A percentile compares a stretch with the other conserved stretches of the same genome.
Conservation (phyloP, 2,329 filamentous ascomycete genomes). For the Penicillium sp. region DNA sequence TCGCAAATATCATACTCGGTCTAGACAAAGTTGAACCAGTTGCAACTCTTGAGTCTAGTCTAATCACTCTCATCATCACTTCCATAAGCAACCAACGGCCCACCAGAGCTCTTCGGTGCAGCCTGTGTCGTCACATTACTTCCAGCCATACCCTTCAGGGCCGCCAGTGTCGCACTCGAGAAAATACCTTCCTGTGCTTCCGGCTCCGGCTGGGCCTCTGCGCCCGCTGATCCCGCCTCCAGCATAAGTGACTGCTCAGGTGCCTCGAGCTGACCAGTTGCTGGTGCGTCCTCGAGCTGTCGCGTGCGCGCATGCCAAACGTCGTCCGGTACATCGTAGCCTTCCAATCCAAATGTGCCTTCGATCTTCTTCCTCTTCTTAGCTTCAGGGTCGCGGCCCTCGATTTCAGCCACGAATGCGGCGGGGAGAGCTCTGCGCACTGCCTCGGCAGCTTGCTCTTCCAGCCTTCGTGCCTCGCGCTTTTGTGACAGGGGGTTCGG, state of each 20-base stretch:
- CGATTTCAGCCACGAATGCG: slow-evolving; percentile 89
- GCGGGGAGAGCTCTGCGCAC: slow-evolving; percentile 84
- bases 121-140: slow-evolving; percentile 49
- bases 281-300: slow-evolving; percentile 65
- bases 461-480: slow-evolving; percentile 81
- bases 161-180: slow-evolving; percentile 78
- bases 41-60: slow-evolving; percentile 17
- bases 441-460: slow-evolving; percentile 95
- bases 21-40: slow-evolving; percentile 2
- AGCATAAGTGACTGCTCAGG: slow-evolving; percentile 51
- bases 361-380: slow-evolving; percentile 88
- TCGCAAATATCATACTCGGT: slow-evolving; percentile 16
- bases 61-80: slow-evolving; percentile 81
- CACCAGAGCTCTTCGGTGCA: slow-evolving; percentile 52
- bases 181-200: slow-evolving; percentile 65
- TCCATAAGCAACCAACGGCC: slow-evolving; percentile 83
- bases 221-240: slow-evolving; percentile 49
- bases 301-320: slow-evolving; percentile 86
- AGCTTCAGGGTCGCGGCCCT: slow-evolving; percentile 85
- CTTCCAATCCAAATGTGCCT: slow-evolving; percentile 82
- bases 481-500: slow-evolving; percentile 95
- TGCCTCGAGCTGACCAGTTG: slow-evolving; percentile 62
- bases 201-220: slow-evolving; percentile 31
- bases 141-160: slow-evolving; percentile 63
- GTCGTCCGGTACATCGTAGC: slow-evolving; percentile 91